Base-by-base conservation (phyloP, 176 grass and related monocot genomes). In the Secale cereale region DNA sequence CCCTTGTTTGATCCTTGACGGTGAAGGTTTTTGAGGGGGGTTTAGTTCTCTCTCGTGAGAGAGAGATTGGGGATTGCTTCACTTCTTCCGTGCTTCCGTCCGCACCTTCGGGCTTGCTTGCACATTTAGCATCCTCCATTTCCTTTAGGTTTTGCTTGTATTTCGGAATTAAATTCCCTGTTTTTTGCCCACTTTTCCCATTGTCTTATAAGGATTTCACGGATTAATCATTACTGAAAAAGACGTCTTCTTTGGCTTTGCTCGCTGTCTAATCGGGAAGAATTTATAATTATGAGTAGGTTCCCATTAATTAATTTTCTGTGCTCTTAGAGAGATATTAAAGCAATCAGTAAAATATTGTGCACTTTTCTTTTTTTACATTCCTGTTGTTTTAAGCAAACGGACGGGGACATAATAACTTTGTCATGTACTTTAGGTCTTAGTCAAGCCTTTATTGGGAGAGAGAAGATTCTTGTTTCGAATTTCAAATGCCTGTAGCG, bases 401-500 rank as follows among this genome's bases (percentile, higher is more conserved):
- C 57, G 81, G 81, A 82, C 59, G 11, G 65, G 28, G 74, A 22
- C 59, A 59, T 83, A 67, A 23, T 83, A 74, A 29, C 89, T 87
- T 87, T 90, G 75, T 61, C 68, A 46, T 87, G 80, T 62, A 90
- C 75, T 83, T 75, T 73, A 86, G 66, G 79, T 86, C 88, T 64
- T 90, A 64, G 66, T 86, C 83, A 78, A 46, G 72, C 65, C 88
- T 83, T 83, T 87, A 80, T 68, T 65, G 80, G 84, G 70, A 19
- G 79, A 65, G 88, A 70, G 85, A 48, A 82, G 74, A 72, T 90
- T 86, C 71, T 78, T 59, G 56, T 67, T 83, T 86, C 40, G 84
- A 67, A 79, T 79, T 90, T 87, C 89, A 84, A 87, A 90, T 45
- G 59, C 61, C 75, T 75, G 35, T 69, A 85, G 69, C 81, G 76